Base-by-base conservation (phyloP, 179 eudicot species). In the Beta macrorhiza region DNA sequence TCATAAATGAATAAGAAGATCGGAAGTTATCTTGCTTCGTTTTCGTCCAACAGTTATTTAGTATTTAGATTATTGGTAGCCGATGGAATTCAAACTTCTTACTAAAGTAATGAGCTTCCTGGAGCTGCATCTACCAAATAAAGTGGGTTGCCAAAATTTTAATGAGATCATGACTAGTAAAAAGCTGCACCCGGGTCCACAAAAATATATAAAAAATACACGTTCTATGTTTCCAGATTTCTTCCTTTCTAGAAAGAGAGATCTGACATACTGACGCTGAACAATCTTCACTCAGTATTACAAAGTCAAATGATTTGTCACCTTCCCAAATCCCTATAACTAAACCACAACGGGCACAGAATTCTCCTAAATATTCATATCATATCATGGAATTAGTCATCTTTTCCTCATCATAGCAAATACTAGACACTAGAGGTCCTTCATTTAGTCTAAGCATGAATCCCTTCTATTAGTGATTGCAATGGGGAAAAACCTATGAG, bases 401-500 rank as follows among this genome's bases (percentile, higher is more conserved):
- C 49, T 67, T 37, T 32, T 64, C 5, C 69, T 29, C 25, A 7
- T 12, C 49, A 37, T 45, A 77, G 79, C 42, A 16, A 37, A 44
- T 22, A 47, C 74, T 47, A 79, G n/a, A 14, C 12, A 32, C 22
- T 42, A 62, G 12, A 32, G 71, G 51, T 67, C 53, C 57, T 55
- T 57, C 11, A 47, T 75, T 67, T 62, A 32, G 58, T 61, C 76
- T 22, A 79, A 59, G 76, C 56, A 77, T 17, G 74, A 10, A 77
- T 19, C n/a, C 37, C 51, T 65, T 29, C 7, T 58, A 77, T 73
- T 1, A 78, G 10, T 3, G 10, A 58, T 70, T 59, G 13, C 68
- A 72, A 32, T 13, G 7, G 13, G n/a, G n/a, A 32, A 62, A 61
- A 10, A 37, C 7, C 15, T 56, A n/a, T 45, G 42, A 42, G 22